Percentiles rank a stretch among this genome's conserved stretches.
These are phyloP conservation scores for Francoa sonchifolia DNA, from an alignment of 441 rosid genomes.

Conservation along the genomic window DNA sequence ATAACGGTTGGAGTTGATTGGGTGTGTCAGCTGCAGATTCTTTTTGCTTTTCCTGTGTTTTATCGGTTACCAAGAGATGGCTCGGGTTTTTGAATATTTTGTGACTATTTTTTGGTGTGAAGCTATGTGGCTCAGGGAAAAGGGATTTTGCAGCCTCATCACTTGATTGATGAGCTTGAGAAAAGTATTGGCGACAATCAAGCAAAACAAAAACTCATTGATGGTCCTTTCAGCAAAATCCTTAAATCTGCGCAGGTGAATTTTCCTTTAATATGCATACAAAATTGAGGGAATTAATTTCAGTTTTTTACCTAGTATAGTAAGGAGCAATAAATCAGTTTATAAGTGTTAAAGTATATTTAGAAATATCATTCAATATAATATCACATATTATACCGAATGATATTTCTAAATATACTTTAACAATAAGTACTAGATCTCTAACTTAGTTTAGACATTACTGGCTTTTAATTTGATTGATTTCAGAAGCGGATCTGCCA, in stretches of 20 bases:
- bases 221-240: constrained; percentile 70
- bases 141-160: constrained; percentile 81
- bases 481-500: too few species aligned
- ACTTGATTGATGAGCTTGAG: constrained; percentile 72
- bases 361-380: too few species aligned
- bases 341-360: too few species aligned
- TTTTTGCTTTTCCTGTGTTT: not conserved
- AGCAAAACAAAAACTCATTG: constrained; percentile 27
- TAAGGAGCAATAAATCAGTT: not conserved
- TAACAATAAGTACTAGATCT: too few species aligned
- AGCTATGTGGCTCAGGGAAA: constrained; percentile 94
- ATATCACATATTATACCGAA: too few species aligned
- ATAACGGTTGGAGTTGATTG: too few species aligned
- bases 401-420: too few species aligned
- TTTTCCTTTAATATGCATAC: not conserved
- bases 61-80: too few species aligned
- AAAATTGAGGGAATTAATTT: not conserved
- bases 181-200: constrained; percentile 41
- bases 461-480: too few species aligned
- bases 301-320: not conserved
- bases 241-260: constrained; percentile 62
- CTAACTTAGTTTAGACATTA: too few species aligned
- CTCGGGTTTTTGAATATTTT: constrained; percentile 1
- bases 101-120: constrained; percentile 10
- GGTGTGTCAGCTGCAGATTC: too few species aligned